Evolutionary conservation across 2,329 filamentous ascomycete genomes (phyloP).

Genomic region (Colletotrichum cuscutae): DNA sequence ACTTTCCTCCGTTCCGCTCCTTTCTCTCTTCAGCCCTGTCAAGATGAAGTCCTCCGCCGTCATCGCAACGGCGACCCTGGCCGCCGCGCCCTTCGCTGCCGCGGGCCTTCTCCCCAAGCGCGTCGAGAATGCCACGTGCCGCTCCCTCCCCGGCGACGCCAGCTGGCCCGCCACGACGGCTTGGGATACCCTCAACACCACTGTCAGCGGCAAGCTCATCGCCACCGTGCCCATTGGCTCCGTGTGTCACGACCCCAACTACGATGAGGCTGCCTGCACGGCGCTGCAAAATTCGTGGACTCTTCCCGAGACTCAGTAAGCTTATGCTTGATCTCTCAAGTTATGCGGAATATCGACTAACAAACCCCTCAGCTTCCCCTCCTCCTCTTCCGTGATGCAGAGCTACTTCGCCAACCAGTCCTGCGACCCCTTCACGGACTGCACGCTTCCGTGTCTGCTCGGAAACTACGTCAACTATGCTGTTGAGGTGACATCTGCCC

Average conservation of each 20-base stretch:
- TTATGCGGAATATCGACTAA: slow-evolving; percentile 6
- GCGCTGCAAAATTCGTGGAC: slow-evolving; percentile 48
- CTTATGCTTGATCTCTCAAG: not conserved
- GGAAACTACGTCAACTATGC: slow-evolving; percentile 55
- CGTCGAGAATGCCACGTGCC: slow-evolving; percentile 43
- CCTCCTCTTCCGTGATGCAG: slow-evolving; percentile 53
- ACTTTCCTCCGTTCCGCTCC: not conserved
- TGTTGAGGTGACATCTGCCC: slow-evolving; percentile 44
- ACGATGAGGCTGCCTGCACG: slow-evolving; percentile 55
- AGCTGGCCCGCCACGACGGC: slow-evolving; percentile 60
- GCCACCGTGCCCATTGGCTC: slow-evolving; percentile 62
- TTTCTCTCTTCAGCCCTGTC: slow-evolving; percentile 9
- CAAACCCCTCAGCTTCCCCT: slow-evolving; percentile 41
- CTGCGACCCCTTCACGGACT: slow-evolving; percentile 50
- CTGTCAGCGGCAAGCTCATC: slow-evolving; percentile 61
- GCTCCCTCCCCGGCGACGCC: slow-evolving; percentile 60
- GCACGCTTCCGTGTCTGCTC: slow-evolving; percentile 51
- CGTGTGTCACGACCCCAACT: slow-evolving; percentile 61
- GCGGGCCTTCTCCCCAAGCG: slow-evolving; percentile 28
- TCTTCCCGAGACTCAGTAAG: slow-evolving; percentile 48
- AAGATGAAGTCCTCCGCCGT: slow-evolving; percentile 30
- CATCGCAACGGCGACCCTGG: slow-evolving; percentile 24
- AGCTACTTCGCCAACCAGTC: slow-evolving; percentile 49
- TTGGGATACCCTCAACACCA: slow-evolving; percentile 63
- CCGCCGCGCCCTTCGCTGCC: slow-evolving; percentile 23